Evolutionary conservation across 2,329 filamentous ascomycete genomes (phyloP), one percentile per base, ranked within the genome.

Genomic region (Cryphonectria japonica): DNA sequence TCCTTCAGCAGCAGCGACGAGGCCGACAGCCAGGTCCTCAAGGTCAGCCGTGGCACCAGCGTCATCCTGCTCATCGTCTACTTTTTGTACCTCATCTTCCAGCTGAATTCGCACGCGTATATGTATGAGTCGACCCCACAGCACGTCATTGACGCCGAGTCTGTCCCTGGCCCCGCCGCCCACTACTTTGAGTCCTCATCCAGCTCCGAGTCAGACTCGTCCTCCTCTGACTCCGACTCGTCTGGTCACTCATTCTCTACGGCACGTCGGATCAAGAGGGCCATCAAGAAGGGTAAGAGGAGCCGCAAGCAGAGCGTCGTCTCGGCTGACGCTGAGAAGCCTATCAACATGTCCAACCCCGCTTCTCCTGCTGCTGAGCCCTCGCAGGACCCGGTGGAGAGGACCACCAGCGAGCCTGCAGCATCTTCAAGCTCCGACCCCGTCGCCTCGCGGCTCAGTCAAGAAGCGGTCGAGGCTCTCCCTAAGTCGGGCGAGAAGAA

Each of bases 21-120:
- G n/a, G 90, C 91, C 5, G 87, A 91, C 70, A 79, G 77, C 2
- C 85, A 88, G 60, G 92, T 92, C 0, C 80, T 95, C 60, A 87
- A 91, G 76, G 90, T 95, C 77, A 94, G 92, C 78, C 89, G 93
- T 66, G 92, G 92, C 68, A 94, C 92, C 1, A 93, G 92, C 76
- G 86, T 95, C 59, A 89, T 95, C 60, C 85, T 95, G 1, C 83
- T 95, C 1, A 78, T 92, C 39, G 89, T 93, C 22, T 95, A 95
- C 78, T 86, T 84, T 29, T 86, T 90, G 67, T 95, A 95, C 75
- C 87, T 95, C 6, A 82, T 91, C 74, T 94, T 95, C 79, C 92
- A 95, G 79, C 86, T 95, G 66, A 92, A 90, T 75, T 89, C 91
- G 0, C 91, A 92, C 77, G 82, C 83, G 50, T 84, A 86, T 52